Conservation (phyloP, 331 rosid species). For the Rhamnella rubrinervis region DNA sequence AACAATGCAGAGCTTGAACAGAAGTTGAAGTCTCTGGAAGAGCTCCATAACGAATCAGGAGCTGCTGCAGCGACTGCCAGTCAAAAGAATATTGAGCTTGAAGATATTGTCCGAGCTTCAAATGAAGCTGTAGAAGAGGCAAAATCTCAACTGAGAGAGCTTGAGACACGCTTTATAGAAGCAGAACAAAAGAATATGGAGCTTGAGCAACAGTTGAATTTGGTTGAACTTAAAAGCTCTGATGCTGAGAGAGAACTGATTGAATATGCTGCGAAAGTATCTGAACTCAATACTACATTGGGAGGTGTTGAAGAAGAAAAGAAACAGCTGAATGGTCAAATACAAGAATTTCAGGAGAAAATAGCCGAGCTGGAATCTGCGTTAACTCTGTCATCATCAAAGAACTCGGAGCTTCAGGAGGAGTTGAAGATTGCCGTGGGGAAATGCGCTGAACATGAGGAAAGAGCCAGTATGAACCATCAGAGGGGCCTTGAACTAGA, state of each 20-base stretch:
- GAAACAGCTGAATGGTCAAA: conserved; percentile 40
- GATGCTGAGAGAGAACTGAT: conserved; percentile 61
- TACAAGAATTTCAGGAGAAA: conserved; percentile 60
- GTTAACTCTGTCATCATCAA: conserved; percentile 46
- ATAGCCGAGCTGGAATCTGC: conserved; percentile 59
- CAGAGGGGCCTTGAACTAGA: conserved; percentile 80
- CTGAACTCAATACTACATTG: conserved; percentile 53
- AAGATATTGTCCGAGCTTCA: conserved; percentile 49
- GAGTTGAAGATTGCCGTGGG: conserved; percentile 54
- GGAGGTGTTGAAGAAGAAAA: conserved; percentile 58
- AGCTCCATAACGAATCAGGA: conserved; percentile 62
- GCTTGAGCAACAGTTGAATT: conserved; percentile 74
- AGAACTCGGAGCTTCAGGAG: conserved; percentile 59
- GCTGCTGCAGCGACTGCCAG: conserved; percentile 55
- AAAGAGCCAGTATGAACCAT: conserved; percentile 57
- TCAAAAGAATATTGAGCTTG: conserved; percentile 75
- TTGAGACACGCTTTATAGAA: conserved; percentile 55
- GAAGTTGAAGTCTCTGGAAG: conserved; percentile 76
- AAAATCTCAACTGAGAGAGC: conserved; percentile 61
- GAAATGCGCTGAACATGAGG: conserved; percentile 79
- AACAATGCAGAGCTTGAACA: conserved; percentile 72
- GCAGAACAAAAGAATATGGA: conserved; percentile 66
- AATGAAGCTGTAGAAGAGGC: conserved; percentile 66
- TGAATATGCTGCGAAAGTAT: conserved; percentile 58
- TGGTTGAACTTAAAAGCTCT: conserved; percentile 49